These are phyloP conservation scores for Calocybe gangraenosa DNA, from an alignment of 768 basidiomycete genomes.

Conservation along the genomic window DNA sequence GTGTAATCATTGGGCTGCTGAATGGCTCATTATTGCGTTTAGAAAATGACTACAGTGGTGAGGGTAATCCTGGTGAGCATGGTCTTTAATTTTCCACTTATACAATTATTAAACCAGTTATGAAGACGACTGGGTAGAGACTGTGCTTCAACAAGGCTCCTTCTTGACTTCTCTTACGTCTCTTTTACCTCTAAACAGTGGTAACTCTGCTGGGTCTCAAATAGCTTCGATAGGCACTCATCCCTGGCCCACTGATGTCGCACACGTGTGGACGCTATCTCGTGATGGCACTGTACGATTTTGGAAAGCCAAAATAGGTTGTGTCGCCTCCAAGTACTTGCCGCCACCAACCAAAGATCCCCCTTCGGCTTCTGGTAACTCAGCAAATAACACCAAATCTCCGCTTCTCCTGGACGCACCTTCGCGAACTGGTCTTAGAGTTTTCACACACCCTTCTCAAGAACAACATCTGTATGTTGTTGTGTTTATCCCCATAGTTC, in stretches of 20 bases:
- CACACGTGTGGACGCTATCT: conserved; percentile 80
- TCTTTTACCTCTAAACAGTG: conserved; percentile 53
- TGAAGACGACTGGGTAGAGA: conserved; percentile 72
- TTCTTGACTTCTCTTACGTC: conserved; percentile 66
- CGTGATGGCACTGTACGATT: conserved; percentile 80
- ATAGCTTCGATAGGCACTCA: conserved; percentile 71
- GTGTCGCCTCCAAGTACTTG: conserved; percentile 60
- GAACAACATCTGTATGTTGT: conserved; percentile 59
- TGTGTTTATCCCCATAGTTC: conserved; percentile 67
- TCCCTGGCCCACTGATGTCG: conserved; percentile 73
- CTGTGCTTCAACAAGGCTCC: conserved; percentile 56
- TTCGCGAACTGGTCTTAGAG: conserved; percentile 59
- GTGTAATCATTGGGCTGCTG: conserved; percentile 55
- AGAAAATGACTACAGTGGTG: conserved; percentile 58
- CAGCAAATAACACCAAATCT: conserved; percentile 28
- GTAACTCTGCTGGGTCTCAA: conserved; percentile 45
- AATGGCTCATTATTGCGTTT: conserved; percentile 66
- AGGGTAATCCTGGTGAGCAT: conserved; percentile 54
- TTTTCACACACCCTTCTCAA: conserved; percentile 45
- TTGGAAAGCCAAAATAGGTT: conserved; percentile 77
- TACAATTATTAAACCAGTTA: background rate
- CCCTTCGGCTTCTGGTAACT: conserved; percentile 22
- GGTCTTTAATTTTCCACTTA: too few relatives aligned
- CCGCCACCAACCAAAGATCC: conserved; percentile 32
- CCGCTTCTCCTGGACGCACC: conserved; percentile 54